phyloP scores from a whole-genome alignment of 1,284 basidiomycete species.

The Boletellus deceptivus region DNA sequence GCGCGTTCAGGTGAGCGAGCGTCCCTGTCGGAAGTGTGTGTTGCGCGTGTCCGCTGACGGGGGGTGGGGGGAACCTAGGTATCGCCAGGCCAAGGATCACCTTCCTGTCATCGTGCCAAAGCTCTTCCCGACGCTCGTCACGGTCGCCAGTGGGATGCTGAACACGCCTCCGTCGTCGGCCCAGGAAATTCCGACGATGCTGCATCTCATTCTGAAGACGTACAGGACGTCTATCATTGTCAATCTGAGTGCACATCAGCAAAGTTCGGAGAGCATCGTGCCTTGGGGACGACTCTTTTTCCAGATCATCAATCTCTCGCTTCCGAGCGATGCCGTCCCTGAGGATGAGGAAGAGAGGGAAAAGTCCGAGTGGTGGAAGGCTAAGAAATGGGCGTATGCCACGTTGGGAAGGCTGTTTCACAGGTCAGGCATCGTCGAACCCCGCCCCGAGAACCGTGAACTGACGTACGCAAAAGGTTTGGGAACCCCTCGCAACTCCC shows the following conservation, averaged over 20 bases:
- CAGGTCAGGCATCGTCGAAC: constrained; percentile 41
- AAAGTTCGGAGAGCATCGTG: constrained; percentile 68
- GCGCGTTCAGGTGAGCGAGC: constrained; percentile 58
- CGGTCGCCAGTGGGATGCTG: constrained; percentile 65
- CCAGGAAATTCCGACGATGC: constrained; percentile 71
- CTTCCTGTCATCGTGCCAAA: constrained; percentile 58
- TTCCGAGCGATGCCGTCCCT: constrained; percentile 66
- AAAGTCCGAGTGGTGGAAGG: constrained; percentile 80
- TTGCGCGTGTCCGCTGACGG: constrained; percentile 31
- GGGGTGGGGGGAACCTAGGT: constrained; percentile 39
- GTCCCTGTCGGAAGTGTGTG: too few species aligned
- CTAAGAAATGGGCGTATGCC: constrained; percentile 87
- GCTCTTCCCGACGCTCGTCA: constrained; percentile 72
- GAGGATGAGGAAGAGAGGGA: constrained; percentile 74
- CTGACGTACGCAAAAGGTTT: constrained; percentile 44
- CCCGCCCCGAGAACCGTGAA: background rate
- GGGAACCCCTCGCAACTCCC: constrained; percentile 86
- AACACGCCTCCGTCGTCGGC: constrained; percentile 55
- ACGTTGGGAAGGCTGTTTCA: constrained; percentile 75
- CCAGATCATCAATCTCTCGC: constrained; percentile 64
- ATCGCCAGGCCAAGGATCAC: constrained; percentile 59
- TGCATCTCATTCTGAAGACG: constrained; percentile 80
- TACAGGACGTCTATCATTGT: constrained; percentile 79
- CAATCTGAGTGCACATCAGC: constrained; percentile 70
- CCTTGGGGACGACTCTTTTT: constrained; percentile 87